Base-by-base conservation (phyloP, 2,329 filamentous ascomycete genomes). In the Colletotrichum horii region DNA sequence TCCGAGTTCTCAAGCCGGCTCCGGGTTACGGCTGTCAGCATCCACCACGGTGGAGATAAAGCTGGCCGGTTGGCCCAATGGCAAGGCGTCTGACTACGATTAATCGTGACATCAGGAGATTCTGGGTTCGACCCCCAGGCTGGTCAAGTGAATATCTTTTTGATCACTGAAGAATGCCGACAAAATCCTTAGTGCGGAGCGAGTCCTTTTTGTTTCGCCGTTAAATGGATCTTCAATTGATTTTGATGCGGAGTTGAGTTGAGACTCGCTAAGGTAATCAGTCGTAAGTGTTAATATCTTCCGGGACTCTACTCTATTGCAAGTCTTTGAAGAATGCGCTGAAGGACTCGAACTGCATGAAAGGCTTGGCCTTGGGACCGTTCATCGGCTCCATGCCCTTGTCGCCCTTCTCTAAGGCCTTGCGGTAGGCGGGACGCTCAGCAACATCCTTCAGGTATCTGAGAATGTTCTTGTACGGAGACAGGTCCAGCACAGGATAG, bases 371-470 rank as follows among this genome's bases (percentile, higher is more conserved):
- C 58, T 73, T 76, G 48, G 74, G 64, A 4, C 58, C 64, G 22
- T 28, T 76, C 64, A 76, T 15, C 4, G 74, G 74, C 62, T 87
- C 82, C 81, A 90, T 80, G 0, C 81, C 87, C 1, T 88, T 86
- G 77, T 92, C 90, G 0, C 83, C 84, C 82, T 88, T 91, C 52
- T 79, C 79, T 84, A 88, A 88, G 0, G 89, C 88, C 61, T 79
- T 82, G 78, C 81, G 82, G 77, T 90, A 91, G 1, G 82, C 88
- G 26, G 87, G 84, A 32, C 90, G 82, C 70, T 80, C 75, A 0
- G 83, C 83, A 12, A 90, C 80, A 5, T 89, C 82, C 78, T 84
- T 71, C 34, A 91, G 79, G 76, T 88, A 92, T 1, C 76, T 78
- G 36, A 91, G 65, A 8, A 91, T 83, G 62, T 85, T 84, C 2